These are phyloP conservation scores for Cantharellus anzutake DNA, from an alignment of 768 basidiomycete genomes.

Conservation along the genomic window DNA sequence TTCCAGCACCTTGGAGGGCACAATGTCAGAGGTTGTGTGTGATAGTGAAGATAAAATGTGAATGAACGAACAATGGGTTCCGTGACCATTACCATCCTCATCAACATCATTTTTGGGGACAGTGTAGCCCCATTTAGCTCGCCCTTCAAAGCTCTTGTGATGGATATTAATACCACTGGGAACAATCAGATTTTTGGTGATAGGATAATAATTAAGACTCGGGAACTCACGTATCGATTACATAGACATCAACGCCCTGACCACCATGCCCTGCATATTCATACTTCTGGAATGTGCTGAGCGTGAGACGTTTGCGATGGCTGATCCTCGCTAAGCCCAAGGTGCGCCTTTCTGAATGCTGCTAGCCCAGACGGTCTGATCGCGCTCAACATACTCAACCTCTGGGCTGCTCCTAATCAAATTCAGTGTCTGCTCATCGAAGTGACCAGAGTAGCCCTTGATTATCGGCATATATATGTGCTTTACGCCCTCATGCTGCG, in stretches of 20 bases:
- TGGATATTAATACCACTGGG: conserved; percentile 59
- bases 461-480: conserved; percentile 60
- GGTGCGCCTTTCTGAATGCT: conserved; percentile 49
- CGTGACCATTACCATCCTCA: conserved; percentile 89
- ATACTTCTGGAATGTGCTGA: conserved; percentile 75
- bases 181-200: neutral
- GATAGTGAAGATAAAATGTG: neutral
- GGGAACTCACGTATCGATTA: conserved; percentile 21
- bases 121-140: conserved; percentile 86
- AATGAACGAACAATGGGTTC: conserved; percentile 21
- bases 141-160: conserved; percentile 77
- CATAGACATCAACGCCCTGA: conserved; percentile 74
- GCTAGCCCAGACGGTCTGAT: conserved; percentile 53
- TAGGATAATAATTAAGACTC: neutral
- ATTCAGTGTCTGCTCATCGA: conserved; percentile 49
- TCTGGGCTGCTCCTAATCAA: conserved; percentile 69
- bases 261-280: conserved; percentile 53
- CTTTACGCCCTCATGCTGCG: conserved; percentile 25
- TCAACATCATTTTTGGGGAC: conserved; percentile 70
- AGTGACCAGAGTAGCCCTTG: conserved; percentile 67
- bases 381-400: conserved; percentile 81
- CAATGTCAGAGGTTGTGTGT: conserved; percentile 17
- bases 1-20: conserved; percentile 65
- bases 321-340: conserved; percentile 91
- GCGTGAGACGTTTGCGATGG: conserved; percentile 55